These are phyloP conservation scores for Trichothecium sympodiale DNA, from an alignment of 2,329 filamentous ascomycete genomes.

Conservation along the genomic window DNA sequence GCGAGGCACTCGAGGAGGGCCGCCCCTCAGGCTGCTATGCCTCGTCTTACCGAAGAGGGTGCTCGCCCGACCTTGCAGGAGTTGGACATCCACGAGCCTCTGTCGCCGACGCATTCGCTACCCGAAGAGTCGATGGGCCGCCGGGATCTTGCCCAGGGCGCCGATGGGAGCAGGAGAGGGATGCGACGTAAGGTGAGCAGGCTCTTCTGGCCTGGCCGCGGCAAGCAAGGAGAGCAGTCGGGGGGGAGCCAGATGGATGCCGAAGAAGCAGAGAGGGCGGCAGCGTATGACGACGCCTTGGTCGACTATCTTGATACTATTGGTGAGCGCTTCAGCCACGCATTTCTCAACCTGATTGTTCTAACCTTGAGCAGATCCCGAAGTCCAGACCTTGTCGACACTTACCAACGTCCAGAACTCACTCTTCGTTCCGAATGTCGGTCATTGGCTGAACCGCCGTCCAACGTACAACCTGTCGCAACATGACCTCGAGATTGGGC, in stretches of 20 bases:
- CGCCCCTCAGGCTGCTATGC: conserved; percentile 20
- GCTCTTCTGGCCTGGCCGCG: conserved; percentile 15
- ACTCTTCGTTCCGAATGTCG: conserved; percentile 75
- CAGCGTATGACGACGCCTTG: conserved; percentile 26
- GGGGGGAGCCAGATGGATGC: not conserved
- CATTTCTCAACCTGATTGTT: not conserved
- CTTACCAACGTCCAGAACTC: conserved; percentile 87
- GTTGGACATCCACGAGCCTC: conserved; percentile 13
- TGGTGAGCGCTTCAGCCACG: conserved; percentile 14
- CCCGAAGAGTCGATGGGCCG: conserved; percentile 9
- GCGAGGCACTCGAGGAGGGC: conserved; percentile 18
- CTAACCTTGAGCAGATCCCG: conserved; percentile 49
- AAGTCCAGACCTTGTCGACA: conserved; percentile 72
- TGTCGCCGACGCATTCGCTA: conserved; percentile 16
- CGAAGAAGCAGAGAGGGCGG: conserved; percentile 6
- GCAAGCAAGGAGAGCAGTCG: conserved; percentile 6
- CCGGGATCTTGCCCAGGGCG: not conserved
- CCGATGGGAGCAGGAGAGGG: not conserved
- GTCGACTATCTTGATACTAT: conserved; percentile 29
- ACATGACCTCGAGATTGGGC: conserved; percentile 13
- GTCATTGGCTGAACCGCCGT: conserved; percentile 60
- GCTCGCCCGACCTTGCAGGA: conserved; percentile 22
- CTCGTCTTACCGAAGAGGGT: conserved; percentile 28
- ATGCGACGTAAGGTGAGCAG: conserved; percentile 13
- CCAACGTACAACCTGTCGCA: conserved; percentile 67